A percentile compares a stretch with the other conserved stretches of the same genome.
These are phyloP conservation scores for Trichothecium roseum DNA, from an alignment of 2,329 filamentous ascomycete genomes.

Conservation along the genomic window DNA sequence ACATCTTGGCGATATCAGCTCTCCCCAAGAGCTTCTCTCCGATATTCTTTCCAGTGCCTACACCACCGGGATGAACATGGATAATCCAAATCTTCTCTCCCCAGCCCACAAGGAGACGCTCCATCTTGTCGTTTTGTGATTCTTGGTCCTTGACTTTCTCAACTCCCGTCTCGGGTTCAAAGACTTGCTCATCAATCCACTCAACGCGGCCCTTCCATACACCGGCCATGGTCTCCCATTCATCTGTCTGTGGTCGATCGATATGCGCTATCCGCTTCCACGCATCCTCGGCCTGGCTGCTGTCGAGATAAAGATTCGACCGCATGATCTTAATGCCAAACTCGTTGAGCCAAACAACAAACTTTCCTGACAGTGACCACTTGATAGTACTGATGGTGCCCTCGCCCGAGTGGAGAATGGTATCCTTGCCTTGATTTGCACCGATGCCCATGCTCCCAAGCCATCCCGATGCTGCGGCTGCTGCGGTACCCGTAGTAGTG, in stretches of 20 bases:
- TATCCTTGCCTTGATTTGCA: slow-evolving; percentile 70
- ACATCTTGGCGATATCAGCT: slow-evolving; percentile 90
- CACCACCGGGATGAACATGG: slow-evolving; percentile 71
- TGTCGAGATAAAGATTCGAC: slow-evolving; percentile 72
- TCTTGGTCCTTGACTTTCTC: slow-evolving; percentile 39
- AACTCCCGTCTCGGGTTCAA: slow-evolving; percentile 48
- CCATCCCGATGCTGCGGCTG: slow-evolving; percentile 81
- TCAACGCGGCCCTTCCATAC: slow-evolving; percentile 90
- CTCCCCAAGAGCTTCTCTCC: slow-evolving; percentile 65
- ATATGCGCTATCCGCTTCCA: slow-evolving; percentile 95
- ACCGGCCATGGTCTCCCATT: slow-evolving; percentile 93
- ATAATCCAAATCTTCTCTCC: slow-evolving; percentile 94
- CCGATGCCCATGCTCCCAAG: slow-evolving; percentile 79
- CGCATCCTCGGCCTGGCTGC: slow-evolving; percentile 64
- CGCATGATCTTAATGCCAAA: slow-evolving; percentile 98
- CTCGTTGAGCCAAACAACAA: slow-evolving; percentile 92
- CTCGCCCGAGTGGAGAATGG: slow-evolving; percentile 81
- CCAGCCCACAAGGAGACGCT: slow-evolving; percentile 89
- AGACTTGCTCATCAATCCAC: slow-evolving; percentile 78
- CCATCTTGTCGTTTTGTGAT: slow-evolving; percentile 40
- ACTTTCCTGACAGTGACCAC: slow-evolving; percentile 89
- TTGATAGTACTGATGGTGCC: slow-evolving; percentile 85
- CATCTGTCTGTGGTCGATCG: slow-evolving; percentile 73
- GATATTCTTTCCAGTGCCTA: slow-evolving; percentile 52
- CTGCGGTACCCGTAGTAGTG: slow-evolving; percentile 74